A percentile compares a stretch with the other conserved stretches of the same genome.
Conservation (phyloP, 2,329 filamentous ascomycete genomes). For the Talaromyces sp. region DNA sequence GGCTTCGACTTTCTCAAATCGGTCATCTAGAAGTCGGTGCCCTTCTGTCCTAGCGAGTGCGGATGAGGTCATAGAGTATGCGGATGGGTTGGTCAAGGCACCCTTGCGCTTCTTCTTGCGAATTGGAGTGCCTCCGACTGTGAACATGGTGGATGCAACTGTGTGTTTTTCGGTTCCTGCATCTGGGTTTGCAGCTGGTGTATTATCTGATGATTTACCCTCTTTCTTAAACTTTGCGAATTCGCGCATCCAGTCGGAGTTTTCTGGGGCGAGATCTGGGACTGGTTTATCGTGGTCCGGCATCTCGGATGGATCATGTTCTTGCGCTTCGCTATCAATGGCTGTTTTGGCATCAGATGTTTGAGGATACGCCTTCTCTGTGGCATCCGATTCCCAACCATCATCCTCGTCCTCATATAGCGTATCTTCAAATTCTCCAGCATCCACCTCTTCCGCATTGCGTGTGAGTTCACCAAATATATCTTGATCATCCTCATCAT, state of each 20-base stretch:
- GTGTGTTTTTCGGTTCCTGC: conserved; percentile 36
- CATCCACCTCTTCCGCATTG: conserved; percentile 68
- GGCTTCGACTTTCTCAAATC: conserved; percentile 89
- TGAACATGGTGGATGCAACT: conserved; percentile 45
- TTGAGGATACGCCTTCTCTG: conserved; percentile 65
- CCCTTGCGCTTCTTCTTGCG: conserved; percentile 93
- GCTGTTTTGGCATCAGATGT: conserved; percentile 24
- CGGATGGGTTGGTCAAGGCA: conserved; percentile 79
- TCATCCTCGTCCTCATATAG: conserved; percentile 63
- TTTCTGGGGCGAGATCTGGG: conserved; percentile 54
- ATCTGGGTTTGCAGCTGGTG: conserved; percentile 27
- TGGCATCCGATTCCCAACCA: conserved; percentile 94
- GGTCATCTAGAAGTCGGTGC: conserved; percentile 75
- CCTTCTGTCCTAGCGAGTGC: conserved; percentile 84
- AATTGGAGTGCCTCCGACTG: conserved; percentile 61
- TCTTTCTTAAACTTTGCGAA: conserved; percentile 95
- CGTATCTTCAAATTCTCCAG: conserved; percentile 71
- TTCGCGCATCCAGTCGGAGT: conserved; percentile 84
- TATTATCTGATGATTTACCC: conserved; percentile 38
- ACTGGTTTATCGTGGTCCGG: conserved; percentile 37
- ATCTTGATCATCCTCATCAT: conserved; percentile 72
- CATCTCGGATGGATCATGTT: conserved; percentile 31
- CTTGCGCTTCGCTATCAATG: conserved; percentile 42
- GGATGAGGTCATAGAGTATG: conserved; percentile 89
- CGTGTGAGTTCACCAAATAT: conserved; percentile 70